Evolutionary conservation across 225 moss, liverwort and hornwort genomes (phyloP), one percentile per base, ranked within the genome.

Genomic region (Bryum argenteum): DNA sequence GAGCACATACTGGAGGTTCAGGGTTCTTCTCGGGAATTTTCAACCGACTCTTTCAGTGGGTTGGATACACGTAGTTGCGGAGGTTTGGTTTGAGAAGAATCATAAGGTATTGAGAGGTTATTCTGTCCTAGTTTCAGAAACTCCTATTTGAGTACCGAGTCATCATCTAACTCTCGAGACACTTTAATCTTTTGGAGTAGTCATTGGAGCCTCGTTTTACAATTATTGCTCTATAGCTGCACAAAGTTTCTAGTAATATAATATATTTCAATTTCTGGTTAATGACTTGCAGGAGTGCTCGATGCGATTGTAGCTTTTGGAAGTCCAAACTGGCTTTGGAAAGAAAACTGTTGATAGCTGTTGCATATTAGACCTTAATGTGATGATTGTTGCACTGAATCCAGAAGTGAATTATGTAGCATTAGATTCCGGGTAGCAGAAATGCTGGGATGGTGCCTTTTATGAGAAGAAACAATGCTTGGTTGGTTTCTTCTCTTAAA

Each of bases 1-100:
- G 66, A 74, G 59, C 18, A 48, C 65, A 47, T 74, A 11, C 38
- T 65, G 56, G 47, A 57, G 57, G 38, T 57, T 66, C 4, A 40
- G 9, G 74, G 2, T 14, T 56, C 62, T 72, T 38, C 65, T 21
- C 16, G 10, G 18, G 45, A 11, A 56, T 33, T 22, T 38, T 11
- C 40, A 17, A 52, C 15, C 16, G 48, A 10, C 41, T 58, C 40
- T 11, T 33, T 48, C 9, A 59, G 57, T 50, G 17, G 39, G 18
- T 12, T 20, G 51, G 23, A 22, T 23, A 51, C 50, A 5, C 24
- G 50, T 61, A 23, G 66, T 58, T 23, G 2, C 13, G 40, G 40
- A 50, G 47, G 51, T 50, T 38, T 67, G 50, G 45, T 12, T 50
- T 8, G 0, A 20, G 51, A 59, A 40, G 40, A 19, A 59, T 18